Evolutionary conservation across 2,329 filamentous ascomycete species (phyloP), one percentile per base, ranked within the genome.

Genomic region (Fusarium beomiforme): DNA sequence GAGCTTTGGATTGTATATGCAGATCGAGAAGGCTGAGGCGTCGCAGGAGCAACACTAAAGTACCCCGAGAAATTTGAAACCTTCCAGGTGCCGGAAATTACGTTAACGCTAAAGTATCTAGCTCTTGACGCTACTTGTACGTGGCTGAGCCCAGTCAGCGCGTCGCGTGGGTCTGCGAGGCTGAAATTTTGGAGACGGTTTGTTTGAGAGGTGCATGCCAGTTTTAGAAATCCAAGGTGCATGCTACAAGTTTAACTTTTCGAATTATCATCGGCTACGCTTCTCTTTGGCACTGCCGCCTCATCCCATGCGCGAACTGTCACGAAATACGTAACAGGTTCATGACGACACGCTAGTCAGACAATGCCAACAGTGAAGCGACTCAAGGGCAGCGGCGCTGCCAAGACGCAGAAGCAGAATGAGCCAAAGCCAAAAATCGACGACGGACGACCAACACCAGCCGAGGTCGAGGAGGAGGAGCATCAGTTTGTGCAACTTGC

Each of bases 401-500:
- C 82, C 71, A 79, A 81, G 68, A 72, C 80, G 60, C 72, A 76
- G 71, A 76, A 79, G 59, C 64, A 78, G n/a, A 73, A 75, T 26
- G 69, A 80, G 55, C 79, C 83, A 66, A 80, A 81, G 76, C 75
- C 81, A 46, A 81, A 83, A 69, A 78, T 82, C 43, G 71, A 74
- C 33, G 81, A 83, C 60, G 84, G 74, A 62, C 78, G 79, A 43
- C 79, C 85, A 59, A 88, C 90, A 46, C 89, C 91, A 10, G 90
- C 90, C 9, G 86, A 92, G 70, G 88, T 90, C 73, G 92, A 93
- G 68, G 90, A 92, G 73, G 91, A 90, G 77, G 91, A 93, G 77
- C 90, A 86, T 75, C 84, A 88, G 72, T 93, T 94, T 82, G 90
- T 91, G 76, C 88, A 92, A 79, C 85, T 98, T 71, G 96, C 96